These are phyloP conservation scores for Sordariomycetes sp. DNA, from an alignment of 2,329 filamentous ascomycete species.

Conservation along the genomic window DNA sequence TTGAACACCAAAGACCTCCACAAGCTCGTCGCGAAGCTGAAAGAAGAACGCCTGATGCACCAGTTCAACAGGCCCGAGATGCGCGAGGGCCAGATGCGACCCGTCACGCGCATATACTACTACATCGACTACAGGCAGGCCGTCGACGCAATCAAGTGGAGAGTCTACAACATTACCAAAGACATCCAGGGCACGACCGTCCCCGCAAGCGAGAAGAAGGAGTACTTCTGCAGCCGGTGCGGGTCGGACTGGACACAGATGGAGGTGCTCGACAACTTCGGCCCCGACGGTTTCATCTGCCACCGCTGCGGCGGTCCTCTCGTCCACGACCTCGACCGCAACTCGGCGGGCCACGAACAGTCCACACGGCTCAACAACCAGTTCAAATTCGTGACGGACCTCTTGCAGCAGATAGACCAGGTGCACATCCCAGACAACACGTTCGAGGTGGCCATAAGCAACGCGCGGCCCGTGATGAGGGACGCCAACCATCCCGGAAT, in stretches of 20 bases:
- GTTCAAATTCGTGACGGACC: constrained; percentile 66
- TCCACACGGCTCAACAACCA: constrained; percentile 68
- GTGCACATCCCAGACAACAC: constrained; percentile 63
- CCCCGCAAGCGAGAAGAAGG: constrained; percentile 77
- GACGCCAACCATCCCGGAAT: constrained; percentile 57
- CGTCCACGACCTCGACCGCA: constrained; percentile 54
- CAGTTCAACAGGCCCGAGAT: constrained; percentile 49
- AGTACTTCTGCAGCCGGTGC: constrained; percentile 77
- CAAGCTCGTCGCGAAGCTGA: constrained; percentile 75
- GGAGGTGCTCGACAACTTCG: constrained; percentile 72
- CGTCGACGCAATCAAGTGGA: constrained; percentile 94
- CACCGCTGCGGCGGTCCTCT: constrained; percentile 62
- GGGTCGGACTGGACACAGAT: constrained; percentile 79
- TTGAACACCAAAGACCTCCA: constrained; percentile 89
- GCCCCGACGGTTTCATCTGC: constrained; percentile 67
- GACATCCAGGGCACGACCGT: constrained; percentile 77
- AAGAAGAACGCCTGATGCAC: constrained; percentile 63
- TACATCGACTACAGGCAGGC: constrained; percentile 92
- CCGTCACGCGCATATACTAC: constrained; percentile 85
- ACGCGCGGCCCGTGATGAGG: constrained; percentile 52
- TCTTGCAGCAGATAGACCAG: constrained; percentile 68
- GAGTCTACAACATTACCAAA: constrained; percentile 79
- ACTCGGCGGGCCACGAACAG: constrained; percentile 61
- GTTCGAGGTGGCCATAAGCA: constrained; percentile 58
- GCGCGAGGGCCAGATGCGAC: constrained; percentile 70